phyloP scores from a whole-genome alignment of 345 rosid genomes.

The Gossypium anomalum region DNA sequence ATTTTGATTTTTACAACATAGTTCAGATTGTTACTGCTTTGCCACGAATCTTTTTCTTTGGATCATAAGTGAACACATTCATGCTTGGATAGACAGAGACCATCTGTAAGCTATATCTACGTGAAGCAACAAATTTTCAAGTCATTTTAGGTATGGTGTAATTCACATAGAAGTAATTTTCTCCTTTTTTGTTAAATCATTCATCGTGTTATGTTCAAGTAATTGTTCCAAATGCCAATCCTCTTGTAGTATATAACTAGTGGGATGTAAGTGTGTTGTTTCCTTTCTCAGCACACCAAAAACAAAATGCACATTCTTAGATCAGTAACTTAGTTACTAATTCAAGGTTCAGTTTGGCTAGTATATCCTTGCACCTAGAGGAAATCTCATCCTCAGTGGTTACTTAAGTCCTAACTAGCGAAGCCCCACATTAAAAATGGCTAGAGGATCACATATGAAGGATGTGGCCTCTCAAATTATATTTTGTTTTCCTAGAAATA shows the following conservation, averaged over 20 bases:
- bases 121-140: neutral
- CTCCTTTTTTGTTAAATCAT: neutral
- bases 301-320: neutral
- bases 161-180: neutral
- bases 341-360: neutral
- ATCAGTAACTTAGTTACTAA: neutral
- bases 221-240: neutral
- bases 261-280: neutral
- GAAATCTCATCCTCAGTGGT: neutral
- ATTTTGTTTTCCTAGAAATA: slow-evolving; percentile 6
- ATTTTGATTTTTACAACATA: neutral
- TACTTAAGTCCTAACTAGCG: neutral
- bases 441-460: neutral
- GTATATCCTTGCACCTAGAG: neutral
- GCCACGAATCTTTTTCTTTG: neutral
- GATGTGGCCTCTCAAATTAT: neutral
- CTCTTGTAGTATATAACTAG: neutral
- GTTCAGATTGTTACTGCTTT: neutral
- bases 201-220: neutral
- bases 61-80: neutral
- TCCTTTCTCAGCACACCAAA: neutral
- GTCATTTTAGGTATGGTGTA: neutral
- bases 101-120: neutral
- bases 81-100: neutral
- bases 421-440: neutral